These are phyloP conservation scores for Ganoderma boninense DNA, from an alignment of 1,284 basidiomycete genomes.

Conservation along the genomic window DNA sequence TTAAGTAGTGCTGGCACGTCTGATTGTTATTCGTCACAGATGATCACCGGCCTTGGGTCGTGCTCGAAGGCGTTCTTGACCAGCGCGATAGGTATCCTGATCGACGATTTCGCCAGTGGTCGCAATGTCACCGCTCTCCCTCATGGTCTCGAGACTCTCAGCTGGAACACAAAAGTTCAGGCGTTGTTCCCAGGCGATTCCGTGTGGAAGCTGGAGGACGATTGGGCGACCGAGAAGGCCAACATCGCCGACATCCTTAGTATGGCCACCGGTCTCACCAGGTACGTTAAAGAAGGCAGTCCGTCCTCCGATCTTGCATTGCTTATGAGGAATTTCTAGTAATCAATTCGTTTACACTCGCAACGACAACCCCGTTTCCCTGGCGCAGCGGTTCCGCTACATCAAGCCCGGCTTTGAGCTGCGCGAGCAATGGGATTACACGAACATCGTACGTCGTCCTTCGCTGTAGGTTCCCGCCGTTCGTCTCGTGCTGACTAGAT, in stretches of 20 bases:
- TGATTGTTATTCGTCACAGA: conserved; percentile 1
- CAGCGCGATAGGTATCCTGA: conserved; percentile 47
- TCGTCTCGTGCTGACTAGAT: not conserved
- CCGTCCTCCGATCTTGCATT: not conserved
- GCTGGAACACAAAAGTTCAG: conserved; percentile 44
- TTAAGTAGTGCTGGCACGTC: not conserved
- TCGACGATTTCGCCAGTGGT: conserved; percentile 45
- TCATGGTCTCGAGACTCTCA: conserved; percentile 37
- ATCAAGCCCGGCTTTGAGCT: conserved; percentile 4
- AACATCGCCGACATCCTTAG: conserved; percentile 40
- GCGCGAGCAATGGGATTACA: conserved; percentile 9
- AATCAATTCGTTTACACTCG: conserved; percentile 7
- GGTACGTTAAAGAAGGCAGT: not conserved
- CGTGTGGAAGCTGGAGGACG: conserved; percentile 42
- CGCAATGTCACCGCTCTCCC: conserved; percentile 47
- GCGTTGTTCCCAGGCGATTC: conserved; percentile 44
- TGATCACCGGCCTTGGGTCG: conserved; percentile 39
- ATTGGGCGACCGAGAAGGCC: conserved; percentile 43
- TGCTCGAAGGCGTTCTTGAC: conserved; percentile 49
- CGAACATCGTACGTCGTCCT: not conserved
- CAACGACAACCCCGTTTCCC: not conserved
- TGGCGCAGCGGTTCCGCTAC: conserved; percentile 10
- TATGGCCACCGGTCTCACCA: conserved; percentile 12
- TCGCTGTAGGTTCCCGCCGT: not conserved
- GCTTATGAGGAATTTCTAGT: not conserved